Evolutionary conservation across 441 rosid species (phyloP).

Genomic region (Isatis lusitanica): DNA sequence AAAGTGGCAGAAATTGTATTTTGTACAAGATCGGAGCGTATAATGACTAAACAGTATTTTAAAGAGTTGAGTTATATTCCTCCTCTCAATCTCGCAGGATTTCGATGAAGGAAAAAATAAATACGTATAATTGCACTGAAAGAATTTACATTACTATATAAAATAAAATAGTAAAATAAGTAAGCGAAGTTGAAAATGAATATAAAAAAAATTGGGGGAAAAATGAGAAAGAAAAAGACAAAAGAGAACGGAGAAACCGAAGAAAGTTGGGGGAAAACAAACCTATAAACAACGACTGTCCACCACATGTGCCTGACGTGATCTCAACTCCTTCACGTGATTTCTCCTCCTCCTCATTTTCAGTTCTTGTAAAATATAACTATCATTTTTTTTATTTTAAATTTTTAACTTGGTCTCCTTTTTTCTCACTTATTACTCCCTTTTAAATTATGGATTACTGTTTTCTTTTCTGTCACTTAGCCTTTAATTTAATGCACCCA

Average conservation of each 20-base stretch:
- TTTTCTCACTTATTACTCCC: background rate
- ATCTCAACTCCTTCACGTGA: conserved; percentile 38
- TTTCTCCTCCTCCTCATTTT: background rate
- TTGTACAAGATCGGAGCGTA: background rate
- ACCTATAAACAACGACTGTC: conserved; percentile 25
- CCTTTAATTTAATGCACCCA: conserved; percentile 18
- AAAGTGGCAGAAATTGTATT: background rate
- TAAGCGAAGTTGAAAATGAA: background rate
- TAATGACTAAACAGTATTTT: background rate
- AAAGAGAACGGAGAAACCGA: conserved; percentile 42
- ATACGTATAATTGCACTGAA: background rate
- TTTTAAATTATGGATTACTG: background rate
- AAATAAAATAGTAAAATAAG: background rate
- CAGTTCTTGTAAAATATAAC: background rate
- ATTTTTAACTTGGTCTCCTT: conserved; percentile 8
- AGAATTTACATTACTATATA: background rate
- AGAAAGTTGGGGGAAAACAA: conserved; percentile 8
- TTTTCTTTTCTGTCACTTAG: background rate
- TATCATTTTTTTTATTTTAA: too few relatives aligned
- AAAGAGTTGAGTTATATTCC: background rate
- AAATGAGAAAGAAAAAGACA: conserved; percentile 6
- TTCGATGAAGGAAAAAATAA: background rate
- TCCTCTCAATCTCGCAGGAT: background rate
- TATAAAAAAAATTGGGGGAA: background rate
- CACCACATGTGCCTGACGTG: conserved; percentile 36